Percentiles rank a stretch among this genome's conserved stretches.
Conservation (phyloP, 805 yeast genomes). For the Candida anglica region DNA sequence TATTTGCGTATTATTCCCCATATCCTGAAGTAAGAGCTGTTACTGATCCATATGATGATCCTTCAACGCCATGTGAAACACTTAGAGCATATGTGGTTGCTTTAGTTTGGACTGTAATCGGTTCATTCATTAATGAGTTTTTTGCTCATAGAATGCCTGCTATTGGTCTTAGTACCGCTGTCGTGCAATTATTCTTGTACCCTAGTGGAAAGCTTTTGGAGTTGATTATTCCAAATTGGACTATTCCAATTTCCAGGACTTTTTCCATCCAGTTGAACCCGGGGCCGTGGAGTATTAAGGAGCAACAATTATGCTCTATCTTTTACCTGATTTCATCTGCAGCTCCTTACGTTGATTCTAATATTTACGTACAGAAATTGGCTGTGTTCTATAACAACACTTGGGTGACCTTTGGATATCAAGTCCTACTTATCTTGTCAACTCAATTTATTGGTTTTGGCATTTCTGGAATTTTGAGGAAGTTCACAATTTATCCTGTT, state of each 20-base stretch:
- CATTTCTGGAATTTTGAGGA: conserved; percentile 24
- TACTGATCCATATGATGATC: conserved; percentile 31
- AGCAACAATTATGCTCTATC: conserved; percentile 60
- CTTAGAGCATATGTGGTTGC: conserved; percentile 49
- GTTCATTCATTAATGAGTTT: conserved; percentile 54
- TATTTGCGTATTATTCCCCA: conserved; percentile 31
- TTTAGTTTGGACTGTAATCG: conserved; percentile 46
- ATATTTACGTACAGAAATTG: conserved; percentile 22
- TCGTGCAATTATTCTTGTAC: conserved; percentile 41
- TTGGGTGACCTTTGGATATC: conserved; percentile 27
- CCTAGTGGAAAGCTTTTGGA: conserved; percentile 37
- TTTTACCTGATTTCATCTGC: conserved; percentile 16
- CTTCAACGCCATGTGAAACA: conserved; percentile 32
- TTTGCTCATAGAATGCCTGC: conserved; percentile 51
- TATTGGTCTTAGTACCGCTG: conserved; percentile 36
- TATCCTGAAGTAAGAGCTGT: conserved; percentile 29
- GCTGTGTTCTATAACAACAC: conserved; percentile 15
- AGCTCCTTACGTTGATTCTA: conserved; percentile 24
- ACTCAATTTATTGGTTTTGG: conserved; percentile 27
- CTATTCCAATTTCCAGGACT: conserved; percentile 16
- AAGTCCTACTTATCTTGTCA: conserved; percentile 17
- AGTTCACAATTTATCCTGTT: conserved; percentile 44
- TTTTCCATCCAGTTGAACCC: conserved; percentile 43
- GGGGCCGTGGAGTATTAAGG: conserved; percentile 63
- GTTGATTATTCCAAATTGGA: conserved; percentile 35